phyloP scores from a whole-genome alignment of 805 yeast genomes.

The Metschnikowia sp. region DNA sequence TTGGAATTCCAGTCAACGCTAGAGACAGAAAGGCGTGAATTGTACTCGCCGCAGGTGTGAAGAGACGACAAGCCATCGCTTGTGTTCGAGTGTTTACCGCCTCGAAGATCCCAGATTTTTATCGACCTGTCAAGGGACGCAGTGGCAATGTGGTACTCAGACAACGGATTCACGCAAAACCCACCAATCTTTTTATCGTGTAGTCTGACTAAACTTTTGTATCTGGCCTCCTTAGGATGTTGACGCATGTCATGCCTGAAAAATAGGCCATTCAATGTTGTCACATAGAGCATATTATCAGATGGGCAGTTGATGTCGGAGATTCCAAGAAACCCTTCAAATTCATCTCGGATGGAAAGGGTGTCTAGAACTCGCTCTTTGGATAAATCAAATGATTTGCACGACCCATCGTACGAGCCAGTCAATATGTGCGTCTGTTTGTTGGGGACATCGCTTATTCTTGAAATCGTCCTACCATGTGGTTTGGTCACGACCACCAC shows the following conservation, averaged over 20 bases:
- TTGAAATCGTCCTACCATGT: constrained; percentile 73
- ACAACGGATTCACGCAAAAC: constrained; percentile 71
- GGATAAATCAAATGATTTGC: constrained; percentile 66
- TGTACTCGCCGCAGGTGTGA: constrained; percentile 55
- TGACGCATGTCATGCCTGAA: constrained; percentile 68
- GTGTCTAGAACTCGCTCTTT: constrained; percentile 56
- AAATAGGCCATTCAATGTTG: constrained; percentile 80
- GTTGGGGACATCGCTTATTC: constrained; percentile 51
- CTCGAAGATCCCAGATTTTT: constrained; percentile 82
- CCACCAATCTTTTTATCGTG: constrained; percentile 94
- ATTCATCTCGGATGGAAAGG: constrained; percentile 46
- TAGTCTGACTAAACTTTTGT: constrained; percentile 47
- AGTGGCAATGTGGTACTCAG: constrained; percentile 67
- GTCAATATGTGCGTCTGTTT: constrained; percentile 58
- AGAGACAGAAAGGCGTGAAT: constrained; percentile 77
- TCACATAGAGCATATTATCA: constrained; percentile 57
- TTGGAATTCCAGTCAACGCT: constrained; percentile 78
- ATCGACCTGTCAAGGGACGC: constrained; percentile 86
- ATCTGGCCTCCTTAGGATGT: constrained; percentile 25
- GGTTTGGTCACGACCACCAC: constrained; percentile 64
- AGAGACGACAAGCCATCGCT: constrained; percentile 33
- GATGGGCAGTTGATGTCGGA: constrained; percentile 65
- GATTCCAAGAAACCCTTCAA: constrained; percentile 52
- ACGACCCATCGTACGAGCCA: constrained; percentile 84
- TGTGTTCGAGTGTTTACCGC: constrained; percentile 6